These are phyloP conservation scores for Fistulinella staudtii DNA, from an alignment of 1,284 basidiomycete genomes.

Conservation along the genomic window DNA sequence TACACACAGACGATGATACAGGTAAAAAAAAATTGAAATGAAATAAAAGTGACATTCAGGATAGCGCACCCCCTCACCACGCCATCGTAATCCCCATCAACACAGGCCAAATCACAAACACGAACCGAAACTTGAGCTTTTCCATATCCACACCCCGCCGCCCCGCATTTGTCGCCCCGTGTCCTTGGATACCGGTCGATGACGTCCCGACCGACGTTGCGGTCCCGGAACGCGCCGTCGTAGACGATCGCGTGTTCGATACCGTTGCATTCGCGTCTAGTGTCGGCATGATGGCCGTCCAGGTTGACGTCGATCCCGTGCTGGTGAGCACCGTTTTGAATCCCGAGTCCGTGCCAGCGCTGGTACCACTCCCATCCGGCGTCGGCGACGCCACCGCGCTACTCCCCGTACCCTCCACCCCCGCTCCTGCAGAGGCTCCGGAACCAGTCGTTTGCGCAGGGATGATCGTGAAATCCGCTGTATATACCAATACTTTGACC, in stretches of 20 bases:
- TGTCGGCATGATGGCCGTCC: neutral
- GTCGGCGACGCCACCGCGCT: neutral
- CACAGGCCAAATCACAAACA: constrained; percentile 56
- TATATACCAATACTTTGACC: constrained; percentile 26
- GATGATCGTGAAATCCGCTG: constrained; percentile 37
- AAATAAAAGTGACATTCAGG: no score
- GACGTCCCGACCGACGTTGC: constrained; percentile 16
- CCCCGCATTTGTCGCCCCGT: constrained; percentile 19
- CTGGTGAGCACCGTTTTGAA: neutral
- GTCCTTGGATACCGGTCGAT: neutral
- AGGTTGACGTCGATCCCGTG: neutral
- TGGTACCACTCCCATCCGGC: neutral
- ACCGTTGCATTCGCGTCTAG: constrained; percentile 3
- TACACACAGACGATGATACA: no score
- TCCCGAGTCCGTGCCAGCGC: neutral
- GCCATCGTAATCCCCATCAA: constrained; percentile 42
- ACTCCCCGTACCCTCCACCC: neutral
- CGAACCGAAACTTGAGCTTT: constrained; percentile 46
- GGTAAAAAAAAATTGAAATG: no score
- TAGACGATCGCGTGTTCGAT: constrained; percentile 6
- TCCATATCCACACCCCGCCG: constrained; percentile 36
- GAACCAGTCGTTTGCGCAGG: constrained; percentile 12
- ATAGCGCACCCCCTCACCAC: constrained; percentile 17
- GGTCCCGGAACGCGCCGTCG: constrained; percentile 16
- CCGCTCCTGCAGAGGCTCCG: no score